Evolutionary conservation across 163 green algal species (phyloP).

Genomic region (Coccomyxa subellipsoidea): DNA sequence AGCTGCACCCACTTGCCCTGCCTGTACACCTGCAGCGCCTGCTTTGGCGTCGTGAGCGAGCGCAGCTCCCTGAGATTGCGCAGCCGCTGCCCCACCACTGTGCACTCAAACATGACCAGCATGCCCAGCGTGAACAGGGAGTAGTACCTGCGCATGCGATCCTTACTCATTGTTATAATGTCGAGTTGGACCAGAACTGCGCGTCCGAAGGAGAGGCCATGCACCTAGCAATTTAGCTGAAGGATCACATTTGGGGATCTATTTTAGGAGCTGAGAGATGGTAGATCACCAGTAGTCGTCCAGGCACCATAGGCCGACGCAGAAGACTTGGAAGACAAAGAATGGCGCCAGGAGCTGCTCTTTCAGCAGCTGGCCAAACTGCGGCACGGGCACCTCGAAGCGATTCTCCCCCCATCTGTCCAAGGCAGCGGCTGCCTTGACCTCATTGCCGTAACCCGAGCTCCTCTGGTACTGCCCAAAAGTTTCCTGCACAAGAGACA

Average conservation of each 20-base stretch:
- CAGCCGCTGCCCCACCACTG: slow-evolving; percentile 84
- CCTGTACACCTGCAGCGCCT: slow-evolving; percentile 60
- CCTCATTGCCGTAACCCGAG: slow-evolving; percentile 42
- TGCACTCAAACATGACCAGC: slow-evolving; percentile 98
- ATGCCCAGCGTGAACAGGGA: slow-evolving; percentile 98
- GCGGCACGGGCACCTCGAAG: slow-evolving; percentile 82
- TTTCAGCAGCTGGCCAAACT: slow-evolving; percentile 70
- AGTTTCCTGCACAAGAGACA: slow-evolving; percentile 44
- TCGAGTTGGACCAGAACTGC: neutral
- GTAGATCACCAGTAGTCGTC: slow-evolving; percentile 95
- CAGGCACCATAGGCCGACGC: slow-evolving; percentile 88
- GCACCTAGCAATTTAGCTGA: too few relatives aligned
- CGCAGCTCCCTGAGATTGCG: slow-evolving; percentile 85
- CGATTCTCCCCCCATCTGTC: slow-evolving; percentile 78
- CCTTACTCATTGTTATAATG: neutral
- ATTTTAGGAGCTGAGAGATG: too few relatives aligned
- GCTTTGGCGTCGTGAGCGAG: slow-evolving; percentile 72
- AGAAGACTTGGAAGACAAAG: slow-evolving; percentile 96
- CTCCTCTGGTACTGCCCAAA: slow-evolving; percentile 40
- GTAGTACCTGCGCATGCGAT: slow-evolving; percentile 72
- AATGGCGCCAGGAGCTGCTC: slow-evolving; percentile 91
- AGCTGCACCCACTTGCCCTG: slow-evolving; percentile 75
- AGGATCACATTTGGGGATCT: too few relatives aligned
- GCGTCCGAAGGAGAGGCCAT: too few relatives aligned
- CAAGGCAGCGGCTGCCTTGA: slow-evolving; percentile 55